These are phyloP conservation scores for Cordyceps tenuipes DNA, from an alignment of 2,329 filamentous ascomycete genomes.

Conservation along the genomic window DNA sequence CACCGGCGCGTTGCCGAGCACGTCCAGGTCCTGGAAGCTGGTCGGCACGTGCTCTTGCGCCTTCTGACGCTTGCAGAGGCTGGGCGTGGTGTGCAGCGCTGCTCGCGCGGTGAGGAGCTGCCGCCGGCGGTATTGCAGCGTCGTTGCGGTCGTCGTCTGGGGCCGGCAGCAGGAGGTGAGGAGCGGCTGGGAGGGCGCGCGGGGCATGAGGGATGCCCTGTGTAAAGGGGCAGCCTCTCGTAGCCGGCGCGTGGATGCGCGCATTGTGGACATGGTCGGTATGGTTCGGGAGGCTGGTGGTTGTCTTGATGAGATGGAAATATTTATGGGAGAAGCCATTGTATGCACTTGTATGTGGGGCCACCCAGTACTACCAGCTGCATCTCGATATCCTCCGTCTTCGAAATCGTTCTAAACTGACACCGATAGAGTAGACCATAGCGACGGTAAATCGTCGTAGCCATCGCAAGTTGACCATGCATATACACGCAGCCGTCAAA, in stretches of 20 bases:
- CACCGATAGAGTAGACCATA: too few relatives aligned
- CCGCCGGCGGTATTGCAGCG: not conserved
- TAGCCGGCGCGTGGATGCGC: not conserved
- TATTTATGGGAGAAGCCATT: not conserved
- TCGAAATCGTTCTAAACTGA: not conserved
- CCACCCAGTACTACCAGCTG: not conserved
- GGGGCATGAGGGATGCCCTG: not conserved
- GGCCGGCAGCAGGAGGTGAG: not conserved
- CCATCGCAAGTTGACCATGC: too few relatives aligned
- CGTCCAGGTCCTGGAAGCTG: constrained; percentile 69
- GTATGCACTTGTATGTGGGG: constrained; percentile 7
- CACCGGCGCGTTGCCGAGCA: constrained; percentile 64
- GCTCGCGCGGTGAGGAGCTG: not conserved
- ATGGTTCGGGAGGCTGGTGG: not conserved
- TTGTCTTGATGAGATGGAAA: not conserved
- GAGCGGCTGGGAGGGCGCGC: not conserved
- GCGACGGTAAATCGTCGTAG: too few relatives aligned
- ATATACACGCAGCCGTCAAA: too few relatives aligned
- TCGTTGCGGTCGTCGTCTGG: not conserved
- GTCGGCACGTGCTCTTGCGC: constrained; percentile 31
- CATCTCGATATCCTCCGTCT: not conserved
- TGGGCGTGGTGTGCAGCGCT: constrained; percentile 16
- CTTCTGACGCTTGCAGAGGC: constrained; percentile 15
- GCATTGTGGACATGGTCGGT: not conserved
- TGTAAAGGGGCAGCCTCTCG: not conserved